Evolutionary conservation across 192 early-diverging fungal species (phyloP), one percentile per base, ranked within the genome.

Genomic region (Spizellomyces punctatus): DNA sequence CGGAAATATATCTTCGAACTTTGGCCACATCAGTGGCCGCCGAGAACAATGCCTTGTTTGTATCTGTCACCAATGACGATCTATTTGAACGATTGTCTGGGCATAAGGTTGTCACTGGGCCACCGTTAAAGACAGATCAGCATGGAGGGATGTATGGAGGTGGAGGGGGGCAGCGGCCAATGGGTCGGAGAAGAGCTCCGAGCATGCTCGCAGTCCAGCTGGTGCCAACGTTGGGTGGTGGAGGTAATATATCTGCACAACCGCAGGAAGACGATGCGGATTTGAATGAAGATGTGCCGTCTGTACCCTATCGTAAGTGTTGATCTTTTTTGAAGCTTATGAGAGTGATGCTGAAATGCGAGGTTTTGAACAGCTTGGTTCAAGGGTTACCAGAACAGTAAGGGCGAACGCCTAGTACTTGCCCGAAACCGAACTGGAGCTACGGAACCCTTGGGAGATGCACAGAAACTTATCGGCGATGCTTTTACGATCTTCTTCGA

Each of bases 1-100:
- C 66, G 21, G 66, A 67, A 14, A 12, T 56, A 12, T 67, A 67
- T 41, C 10, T 67, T 16, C 22, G 57, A 8, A 16, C 19, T n/a
- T 10, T 67, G 50, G 42, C 36, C n/a, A n/a, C 22, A 6, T n/a
- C 52, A 22, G 42, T 56, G 19, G 47, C 66, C 0, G 47, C 19
- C 5, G 66, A 19, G n/a, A 17, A 27, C 10, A 54, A 42, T 46
- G 64, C 64, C 64, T 14, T 17, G n/a, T 49, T 65, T 46, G 16
- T 42, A 5, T 19, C 16, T n/a, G 46, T 65, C 5, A 14, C 16
- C 12, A 65, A 44, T 16, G 10, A n/a, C 4, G 64, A 65, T 44
- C 16, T 65, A 16, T 48, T 48, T n/a, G 16, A 41, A 19, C n/a
- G 16, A 6, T 6, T 49, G 44, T 19, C 44, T 14, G 64, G 44